These are phyloP conservation scores for Tetrastigma voinierianum DNA, from an alignment of 164 flowering plant species.

Conservation along the genomic window DNA sequence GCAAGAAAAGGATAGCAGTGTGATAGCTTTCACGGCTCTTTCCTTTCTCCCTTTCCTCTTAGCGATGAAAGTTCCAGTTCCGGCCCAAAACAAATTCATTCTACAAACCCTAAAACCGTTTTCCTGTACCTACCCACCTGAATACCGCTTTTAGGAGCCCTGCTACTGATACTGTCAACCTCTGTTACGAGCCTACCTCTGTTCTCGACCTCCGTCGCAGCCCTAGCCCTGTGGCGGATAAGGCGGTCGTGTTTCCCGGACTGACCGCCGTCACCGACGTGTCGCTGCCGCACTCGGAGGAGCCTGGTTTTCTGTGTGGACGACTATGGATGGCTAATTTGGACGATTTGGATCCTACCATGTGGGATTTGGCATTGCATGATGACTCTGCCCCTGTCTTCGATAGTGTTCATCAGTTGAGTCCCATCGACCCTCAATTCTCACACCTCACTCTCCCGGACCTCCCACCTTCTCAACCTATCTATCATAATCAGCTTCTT, in stretches of 20 bases:
- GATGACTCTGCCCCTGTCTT: conserved; percentile 39
- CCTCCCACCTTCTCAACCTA: conserved; percentile 11
- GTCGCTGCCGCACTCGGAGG: conserved; percentile 11
- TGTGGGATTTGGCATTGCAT: conserved; percentile 51
- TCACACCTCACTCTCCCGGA: conserved; percentile 9
- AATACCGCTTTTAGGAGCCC: conserved; percentile 5
- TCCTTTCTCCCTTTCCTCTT: background rate
- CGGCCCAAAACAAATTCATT: conserved; percentile 29
- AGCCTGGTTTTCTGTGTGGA: conserved; percentile 36
- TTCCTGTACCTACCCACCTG: conserved; percentile 12
- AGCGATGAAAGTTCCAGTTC: conserved; percentile 51
- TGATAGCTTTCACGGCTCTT: background rate
- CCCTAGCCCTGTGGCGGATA: conserved; percentile 51
- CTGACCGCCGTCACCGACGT: conserved; percentile 17
- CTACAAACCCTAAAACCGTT: conserved; percentile 20
- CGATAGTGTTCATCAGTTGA: conserved; percentile 6
- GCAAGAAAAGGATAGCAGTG: background rate
- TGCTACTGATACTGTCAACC: conserved; percentile 6
- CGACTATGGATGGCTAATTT: conserved; percentile 35
- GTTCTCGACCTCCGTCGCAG: conserved; percentile 78
- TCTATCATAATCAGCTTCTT: conserved; percentile 4
- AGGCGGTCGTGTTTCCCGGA: conserved; percentile 16
- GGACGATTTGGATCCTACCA: conserved; percentile 74
- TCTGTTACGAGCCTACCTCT: conserved; percentile 77
- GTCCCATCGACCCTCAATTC: conserved; percentile 8